These are phyloP conservation scores for Torrubiella hemipterigena DNA, from an alignment of 2,329 filamentous ascomycete genomes.

Conservation along the genomic window DNA sequence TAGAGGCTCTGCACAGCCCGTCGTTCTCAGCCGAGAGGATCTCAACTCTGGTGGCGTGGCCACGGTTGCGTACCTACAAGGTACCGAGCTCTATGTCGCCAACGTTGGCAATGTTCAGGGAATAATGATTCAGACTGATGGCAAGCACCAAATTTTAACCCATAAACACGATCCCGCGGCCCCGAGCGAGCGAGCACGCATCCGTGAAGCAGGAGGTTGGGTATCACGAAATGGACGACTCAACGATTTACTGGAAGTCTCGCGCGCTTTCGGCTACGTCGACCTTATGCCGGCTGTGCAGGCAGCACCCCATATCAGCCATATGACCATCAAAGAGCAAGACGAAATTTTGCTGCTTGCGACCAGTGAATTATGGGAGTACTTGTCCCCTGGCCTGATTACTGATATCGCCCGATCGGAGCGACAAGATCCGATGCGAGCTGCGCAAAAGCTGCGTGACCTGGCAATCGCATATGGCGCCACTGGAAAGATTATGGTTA, in stretches of 20 bases:
- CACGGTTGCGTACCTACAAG: conserved; percentile 80
- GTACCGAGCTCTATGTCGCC: conserved; percentile 83
- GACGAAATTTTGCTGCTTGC: conserved; percentile 92
- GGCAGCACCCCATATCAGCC: conserved; percentile 73
- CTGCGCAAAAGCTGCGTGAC: conserved; percentile 87
- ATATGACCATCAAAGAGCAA: conserved; percentile 68
- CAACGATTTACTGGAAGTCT: conserved; percentile 85
- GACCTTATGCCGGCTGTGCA: conserved; percentile 88
- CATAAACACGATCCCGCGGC: conserved; percentile 90
- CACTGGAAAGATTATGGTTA: conserved; percentile 94
- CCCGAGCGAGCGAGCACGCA: conserved; percentile 69
- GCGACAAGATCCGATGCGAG: conserved; percentile 82
- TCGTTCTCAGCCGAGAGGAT: conserved; percentile 79
- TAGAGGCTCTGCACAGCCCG: conserved; percentile 58
- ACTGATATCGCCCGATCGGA: conserved; percentile 86
- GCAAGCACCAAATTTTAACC: conserved; percentile 71
- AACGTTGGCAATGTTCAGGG: conserved; percentile 94
- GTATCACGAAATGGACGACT: conserved; percentile 90
- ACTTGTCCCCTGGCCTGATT: conserved; percentile 76
- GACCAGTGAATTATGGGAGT: conserved; percentile 91
- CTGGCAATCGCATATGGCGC: conserved; percentile 92
- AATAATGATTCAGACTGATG: conserved; percentile 86
- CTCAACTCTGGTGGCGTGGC: conserved; percentile 83
- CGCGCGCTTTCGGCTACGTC: conserved; percentile 88
- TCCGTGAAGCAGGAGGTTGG: conserved; percentile 88